Base-by-base conservation (phyloP, 2,329 filamentous ascomycete species). In the Achaetomium macrosporum region DNA sequence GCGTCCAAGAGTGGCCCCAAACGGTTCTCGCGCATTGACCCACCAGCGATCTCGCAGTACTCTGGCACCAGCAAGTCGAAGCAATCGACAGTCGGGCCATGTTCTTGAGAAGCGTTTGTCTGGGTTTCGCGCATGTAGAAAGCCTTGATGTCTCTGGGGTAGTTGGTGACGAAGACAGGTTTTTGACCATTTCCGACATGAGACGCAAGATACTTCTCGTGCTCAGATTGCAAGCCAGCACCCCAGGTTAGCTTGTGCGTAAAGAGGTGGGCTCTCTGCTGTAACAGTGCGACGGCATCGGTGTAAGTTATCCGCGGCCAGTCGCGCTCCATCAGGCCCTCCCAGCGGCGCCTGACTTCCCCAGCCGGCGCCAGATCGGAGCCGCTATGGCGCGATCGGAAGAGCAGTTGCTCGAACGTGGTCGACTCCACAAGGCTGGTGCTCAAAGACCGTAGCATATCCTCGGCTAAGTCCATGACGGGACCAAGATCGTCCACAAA, bases 111-210 rank as follows among this genome's bases (percentile, higher is more conserved):
- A 16, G 40, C 33, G n/a, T 54, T 2, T 6, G 39, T 12, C 43
- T 50, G 57, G 37, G 48, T 71, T 49, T 71, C 69, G 40, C 69
- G 72, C 76, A 79, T 79, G 68, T 79, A 99, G 71, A 97, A 99
- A 11, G 92, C 89, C 71, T 99, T 99, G 67, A 93, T 83, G 44
- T 77, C 75, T 59, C 82, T 82, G n/a, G 93, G 93, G 66, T 96
- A 99, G 68, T 96, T 79, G 13, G 91, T 97, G 59, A 99, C 84
- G 66, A 97, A 97, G 42, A 97, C 77, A 8, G 93, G 93, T 44
- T 79, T 73, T 59, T 68, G 68, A 39, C 73, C 72, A 30, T 73
- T 70, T 43, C 71, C 71, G n/a, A 73, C 69, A 47, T 68, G 57
- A 49, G 81, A 76, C 44, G 93, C 90, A 50, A 99, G 78, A 67